Evolutionary conservation across 164 flowering plant species (phyloP).

Genomic region (Magnolia sinica): DNA sequence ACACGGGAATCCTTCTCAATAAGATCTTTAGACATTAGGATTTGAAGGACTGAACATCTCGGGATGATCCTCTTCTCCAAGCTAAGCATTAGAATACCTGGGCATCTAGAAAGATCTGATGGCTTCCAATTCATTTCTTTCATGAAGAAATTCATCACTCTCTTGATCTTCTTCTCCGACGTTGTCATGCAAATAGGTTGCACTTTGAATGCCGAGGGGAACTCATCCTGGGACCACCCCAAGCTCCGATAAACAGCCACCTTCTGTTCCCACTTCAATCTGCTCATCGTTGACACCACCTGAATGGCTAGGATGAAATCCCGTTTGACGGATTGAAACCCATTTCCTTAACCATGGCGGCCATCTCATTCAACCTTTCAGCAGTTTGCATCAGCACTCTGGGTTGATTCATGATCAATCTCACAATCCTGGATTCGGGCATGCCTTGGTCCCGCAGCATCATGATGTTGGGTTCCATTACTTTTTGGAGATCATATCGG

Average conservation of each 20-base stretch:
- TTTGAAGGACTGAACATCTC: neutral
- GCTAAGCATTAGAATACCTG: neutral
- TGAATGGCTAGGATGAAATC: neutral
- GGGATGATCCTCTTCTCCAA: conserved; percentile 3
- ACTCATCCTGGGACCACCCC: conserved; percentile 2
- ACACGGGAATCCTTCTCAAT: neutral
- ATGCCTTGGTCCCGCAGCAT: neutral
- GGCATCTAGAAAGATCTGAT: neutral
- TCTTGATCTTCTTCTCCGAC: conserved; percentile 4
- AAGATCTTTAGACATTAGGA: neutral
- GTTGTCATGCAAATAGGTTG: neutral
- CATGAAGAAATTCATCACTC: neutral
- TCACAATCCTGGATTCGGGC: neutral
- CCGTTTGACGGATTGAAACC: neutral
- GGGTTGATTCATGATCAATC: neutral
- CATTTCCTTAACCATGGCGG: neutral
- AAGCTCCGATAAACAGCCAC: neutral
- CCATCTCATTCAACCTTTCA: conserved; percentile 4
- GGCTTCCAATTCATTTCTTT: neutral
- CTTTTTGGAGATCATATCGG: neutral
- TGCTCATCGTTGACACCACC: neutral
- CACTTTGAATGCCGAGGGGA: neutral
- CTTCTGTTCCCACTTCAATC: conserved; percentile 1
- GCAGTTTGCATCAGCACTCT: neutral
- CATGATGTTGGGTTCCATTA: neutral